phyloP scores from a whole-genome alignment of 2,329 filamentous ascomycete species.

The Fusarium phyllophilum region DNA sequence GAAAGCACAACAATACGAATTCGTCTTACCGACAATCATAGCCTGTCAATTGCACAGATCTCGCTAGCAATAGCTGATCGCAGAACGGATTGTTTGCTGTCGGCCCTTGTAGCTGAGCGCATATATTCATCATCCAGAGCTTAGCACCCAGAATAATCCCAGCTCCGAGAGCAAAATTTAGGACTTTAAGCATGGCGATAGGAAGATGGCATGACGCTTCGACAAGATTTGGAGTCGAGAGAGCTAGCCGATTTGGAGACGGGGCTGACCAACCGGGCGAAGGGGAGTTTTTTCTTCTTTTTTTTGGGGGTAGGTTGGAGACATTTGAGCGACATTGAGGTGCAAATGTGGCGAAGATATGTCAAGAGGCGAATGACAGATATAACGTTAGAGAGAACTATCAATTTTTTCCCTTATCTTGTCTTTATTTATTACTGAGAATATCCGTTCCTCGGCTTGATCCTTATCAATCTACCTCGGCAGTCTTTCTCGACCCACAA shows the following conservation, averaged over 20 bases:
- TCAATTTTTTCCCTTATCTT: not conserved
- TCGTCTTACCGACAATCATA: not conserved
- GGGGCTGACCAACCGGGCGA: not conserved
- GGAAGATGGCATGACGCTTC: accelerated
- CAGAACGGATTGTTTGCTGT: not conserved
- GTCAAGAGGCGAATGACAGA: not conserved
- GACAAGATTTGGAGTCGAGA: not conserved
- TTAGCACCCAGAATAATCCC: accelerated
- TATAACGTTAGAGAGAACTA: accelerated
- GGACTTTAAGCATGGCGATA: accelerated
- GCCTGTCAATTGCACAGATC: not conserved
- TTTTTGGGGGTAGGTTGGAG: not conserved
- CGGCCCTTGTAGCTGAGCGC: accelerated
- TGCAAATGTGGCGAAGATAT: not conserved
- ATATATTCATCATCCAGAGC: accelerated
- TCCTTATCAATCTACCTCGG: not conserved
- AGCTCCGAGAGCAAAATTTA: accelerated
- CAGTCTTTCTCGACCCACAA: not conserved
- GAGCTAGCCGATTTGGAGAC: not conserved
- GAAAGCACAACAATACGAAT: not conserved
- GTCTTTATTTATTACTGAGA: no score
- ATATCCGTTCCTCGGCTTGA: not conserved
- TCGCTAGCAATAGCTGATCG: no score
- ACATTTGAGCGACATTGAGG: not conserved
- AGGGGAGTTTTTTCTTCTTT: not conserved